A percentile compares a stretch with the other conserved stretches of the same genome.
Conservation (phyloP, 2,329 filamentous ascomycete species). For the Fusarium oxysporum region DNA sequence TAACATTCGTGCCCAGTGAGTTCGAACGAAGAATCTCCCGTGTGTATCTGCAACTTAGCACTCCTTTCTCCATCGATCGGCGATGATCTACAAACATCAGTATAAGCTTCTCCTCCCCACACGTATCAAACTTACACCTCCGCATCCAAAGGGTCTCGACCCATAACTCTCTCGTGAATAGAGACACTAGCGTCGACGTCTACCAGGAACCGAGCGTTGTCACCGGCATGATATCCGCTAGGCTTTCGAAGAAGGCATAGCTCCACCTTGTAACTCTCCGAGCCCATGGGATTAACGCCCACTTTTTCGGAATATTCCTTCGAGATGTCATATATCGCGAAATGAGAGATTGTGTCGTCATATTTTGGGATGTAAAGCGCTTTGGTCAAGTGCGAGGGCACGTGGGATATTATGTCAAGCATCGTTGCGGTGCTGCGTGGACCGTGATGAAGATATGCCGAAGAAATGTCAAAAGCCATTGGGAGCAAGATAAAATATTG, state of each 20-base stretch:
- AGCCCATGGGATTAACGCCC: background rate
- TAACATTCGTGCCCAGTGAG: background rate
- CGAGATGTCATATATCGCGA: slow-evolving; percentile 10
- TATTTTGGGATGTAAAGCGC: slow-evolving; percentile 13
- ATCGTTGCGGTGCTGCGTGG: background rate
- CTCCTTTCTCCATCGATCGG: background rate
- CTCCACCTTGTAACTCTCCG: slow-evolving; percentile 10
- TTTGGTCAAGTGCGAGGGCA: background rate
- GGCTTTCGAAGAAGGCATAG: slow-evolving; percentile 20
- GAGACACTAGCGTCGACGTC: background rate
- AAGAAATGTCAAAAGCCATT: background rate
- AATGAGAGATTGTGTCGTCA: background rate
- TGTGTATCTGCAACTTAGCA: background rate
- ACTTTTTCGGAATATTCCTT: slow-evolving; percentile 1
- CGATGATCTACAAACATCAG: background rate
- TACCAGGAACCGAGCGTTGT: slow-evolving; percentile 16
- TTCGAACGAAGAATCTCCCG: rapidly evolving
- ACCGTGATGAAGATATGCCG: background rate
- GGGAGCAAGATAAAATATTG: background rate
- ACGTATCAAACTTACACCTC: slow-evolving; percentile 3
- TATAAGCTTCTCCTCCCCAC: rapidly evolving
- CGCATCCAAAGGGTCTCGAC: background rate
- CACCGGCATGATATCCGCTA: background rate
- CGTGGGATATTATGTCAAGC: background rate
- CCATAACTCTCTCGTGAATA: slow-evolving; percentile 2